Evolutionary conservation across 495 filamentous ascomycete genomes (phyloP), one percentile per base, ranked within the genome.

Genomic region (Trichoderma gamsii): DNA sequence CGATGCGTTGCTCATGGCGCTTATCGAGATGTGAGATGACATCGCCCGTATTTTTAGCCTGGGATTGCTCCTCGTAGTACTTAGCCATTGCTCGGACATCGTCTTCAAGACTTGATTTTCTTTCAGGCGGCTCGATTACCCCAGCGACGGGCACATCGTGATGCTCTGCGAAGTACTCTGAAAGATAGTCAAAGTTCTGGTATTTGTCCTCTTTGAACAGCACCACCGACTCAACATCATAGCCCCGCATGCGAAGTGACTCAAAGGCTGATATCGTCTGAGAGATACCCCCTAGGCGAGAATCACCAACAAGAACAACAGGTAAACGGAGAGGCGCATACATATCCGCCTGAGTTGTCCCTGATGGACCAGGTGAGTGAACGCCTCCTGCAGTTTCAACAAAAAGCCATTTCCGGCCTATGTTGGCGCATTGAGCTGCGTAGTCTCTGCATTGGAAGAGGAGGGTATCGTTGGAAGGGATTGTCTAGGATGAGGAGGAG

Each of bases 371-470:
- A 0, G 90, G 90, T 1, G 89, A 92, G 72, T 91, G 85, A 0
- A 90, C 87, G 12, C 90, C 90, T 4, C 90, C 90, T 0, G 90
- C 90, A 1, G 90, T 93, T 74, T 93, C 90, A 43, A 93, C 79
- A 41, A 93, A 77, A 2, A 87, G 69, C 70, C 77, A 81, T 1
- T 79, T 79, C 3, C 64, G 70, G 59, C 76, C 64, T 56, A 71
- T 41, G 77, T 80, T 77, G 77, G 85, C 69, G 69, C 73, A 65
- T 72, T 76, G 51, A 84, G 76, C 52, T 78, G 85, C 69, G 38
- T 70, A 75, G 71, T 71, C 70, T 63, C 81, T 76, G 63, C 89
- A 77, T 15, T 78, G 76, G n/a, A 73, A 71, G 23, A 84, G 73
- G 23, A 88, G 72, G 15, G 77, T 72, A 41, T 80, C 78, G 71